Base-by-base conservation (phyloP, 1,284 basidiomycete genomes). In the Tylopilus orsonianus region DNA sequence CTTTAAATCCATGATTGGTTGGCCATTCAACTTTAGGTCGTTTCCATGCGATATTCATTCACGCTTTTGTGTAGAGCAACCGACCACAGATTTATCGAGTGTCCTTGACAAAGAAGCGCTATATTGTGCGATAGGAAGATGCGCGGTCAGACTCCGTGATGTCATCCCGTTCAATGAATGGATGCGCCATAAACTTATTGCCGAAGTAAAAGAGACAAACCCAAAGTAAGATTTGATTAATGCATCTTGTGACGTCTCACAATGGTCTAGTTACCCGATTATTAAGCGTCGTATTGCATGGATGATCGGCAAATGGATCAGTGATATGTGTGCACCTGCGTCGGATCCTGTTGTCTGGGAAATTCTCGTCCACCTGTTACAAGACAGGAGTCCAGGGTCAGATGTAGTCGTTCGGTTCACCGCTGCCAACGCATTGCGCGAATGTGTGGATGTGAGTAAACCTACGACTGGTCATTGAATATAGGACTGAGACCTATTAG, bases 201-300 rank as follows among this genome's bases (percentile, higher is more conserved):
- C 67, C 0, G 87, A 91, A 68, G 80, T 77, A 12, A 75, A 71
- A 47, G 75, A 79, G 41, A 69, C 72, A 1, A 78, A 83, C 54
- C 73, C 79, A 26, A 79, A 70, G 85, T 85, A 57, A 49, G 74
- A 64, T n/a, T 38, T 5, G 24, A 30, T 38, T 16, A 12, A 27
- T 13, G 9, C 14, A 9, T 41, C 47, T 46, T 18, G 16, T 22
- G n/a, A 30, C 20, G 30, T 65, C 65, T 64, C 33, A 64, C 41
- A 33, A 41, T 9, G 13, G 19, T 40, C 22, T 53, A 93, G 90
- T 48, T 91, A 87, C 60, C 87, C 90, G 0, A 89, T 95, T 40
- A 79, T 95, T 51, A 93, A 95, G 68, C 81, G 92, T 18, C 81
- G 93, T 35, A 87, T 95, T 52, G 92, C 91, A 0, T 94, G 92